Conservation (phyloP, 148 eudicot genomes). For the Limonium bicolor region DNA sequence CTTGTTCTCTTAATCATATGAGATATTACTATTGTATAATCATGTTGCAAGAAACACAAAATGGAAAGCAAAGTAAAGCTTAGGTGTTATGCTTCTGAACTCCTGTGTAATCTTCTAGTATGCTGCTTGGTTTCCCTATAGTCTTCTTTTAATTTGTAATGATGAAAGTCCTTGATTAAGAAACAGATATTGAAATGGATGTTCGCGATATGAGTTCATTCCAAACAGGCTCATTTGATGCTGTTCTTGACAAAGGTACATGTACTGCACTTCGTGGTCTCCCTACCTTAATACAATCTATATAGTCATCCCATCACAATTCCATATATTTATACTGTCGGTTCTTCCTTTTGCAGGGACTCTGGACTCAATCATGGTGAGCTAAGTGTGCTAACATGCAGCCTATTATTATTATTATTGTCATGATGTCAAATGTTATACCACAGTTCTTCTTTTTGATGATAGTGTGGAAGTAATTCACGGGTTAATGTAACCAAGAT, state of each 20-base stretch:
- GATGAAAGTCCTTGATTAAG: conserved; percentile 11
- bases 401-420: neutral
- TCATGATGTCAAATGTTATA: conserved; percentile 6
- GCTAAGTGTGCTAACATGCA: conserved; percentile 12
- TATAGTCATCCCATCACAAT: neutral
- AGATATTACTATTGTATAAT: too few relatives aligned
- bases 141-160: too few relatives aligned
- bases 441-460: conserved; percentile 10
- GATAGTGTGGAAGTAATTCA: conserved; percentile 73
- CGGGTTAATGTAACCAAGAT: conserved; percentile 51
- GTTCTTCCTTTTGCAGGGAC: conserved; percentile 36
- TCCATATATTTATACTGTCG: neutral
- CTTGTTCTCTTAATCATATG: too few relatives aligned
- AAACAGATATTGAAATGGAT: conserved; percentile 60
- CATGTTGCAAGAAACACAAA: too few relatives aligned
- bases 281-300: neutral
- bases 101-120: too few relatives aligned
- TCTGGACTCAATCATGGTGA: conserved; percentile 84
- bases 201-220: conserved; percentile 71
- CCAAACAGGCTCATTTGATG: conserved; percentile 49
- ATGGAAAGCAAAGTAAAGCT: too few relatives aligned
- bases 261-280: neutral
- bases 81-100: too few relatives aligned
- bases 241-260: conserved; percentile 82
- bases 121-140: too few relatives aligned